Conservation (phyloP, 768 basidiomycete genomes). For the Lentinula aciculospora region DNA sequence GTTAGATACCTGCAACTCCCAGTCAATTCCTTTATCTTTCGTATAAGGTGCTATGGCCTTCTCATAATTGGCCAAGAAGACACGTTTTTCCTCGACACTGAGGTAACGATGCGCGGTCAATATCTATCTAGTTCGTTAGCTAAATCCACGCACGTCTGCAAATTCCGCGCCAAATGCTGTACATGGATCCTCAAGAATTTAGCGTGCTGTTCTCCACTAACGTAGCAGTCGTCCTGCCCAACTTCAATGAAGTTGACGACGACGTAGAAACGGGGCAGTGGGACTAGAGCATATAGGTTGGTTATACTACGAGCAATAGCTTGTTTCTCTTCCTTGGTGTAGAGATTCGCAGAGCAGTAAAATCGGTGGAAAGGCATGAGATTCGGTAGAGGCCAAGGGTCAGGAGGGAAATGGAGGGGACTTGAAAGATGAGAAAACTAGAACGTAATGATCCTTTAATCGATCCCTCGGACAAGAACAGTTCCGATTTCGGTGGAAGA, state of each 20-base stretch:
- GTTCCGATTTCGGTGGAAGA: no score
- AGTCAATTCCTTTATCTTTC: not conserved
- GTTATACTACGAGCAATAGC: not conserved
- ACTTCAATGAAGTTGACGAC: constrained; percentile 1
- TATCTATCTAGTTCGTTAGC: not conserved
- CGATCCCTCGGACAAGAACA: no score
- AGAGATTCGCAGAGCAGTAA: not conserved
- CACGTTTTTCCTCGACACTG: not conserved
- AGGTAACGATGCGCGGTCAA: not conserved
- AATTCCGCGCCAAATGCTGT: not conserved
- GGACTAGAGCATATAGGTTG: not conserved
- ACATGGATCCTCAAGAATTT: not conserved
- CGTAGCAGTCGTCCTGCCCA: not conserved
- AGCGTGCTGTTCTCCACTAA: not conserved
- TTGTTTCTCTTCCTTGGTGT: not conserved
- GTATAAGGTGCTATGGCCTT: not conserved
- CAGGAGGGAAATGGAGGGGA: no score
- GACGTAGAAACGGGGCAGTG: not conserved
- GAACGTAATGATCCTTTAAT: no score
- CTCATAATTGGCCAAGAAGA: not conserved
- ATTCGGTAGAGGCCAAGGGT: no score
- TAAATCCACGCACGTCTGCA: not conserved
- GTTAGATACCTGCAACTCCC: not conserved
- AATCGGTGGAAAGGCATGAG: not conserved
- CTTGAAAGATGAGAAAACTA: no score